Base-by-base conservation (phyloP, 148 eudicot genomes). In the Heliamphora exappendiculata region DNA sequence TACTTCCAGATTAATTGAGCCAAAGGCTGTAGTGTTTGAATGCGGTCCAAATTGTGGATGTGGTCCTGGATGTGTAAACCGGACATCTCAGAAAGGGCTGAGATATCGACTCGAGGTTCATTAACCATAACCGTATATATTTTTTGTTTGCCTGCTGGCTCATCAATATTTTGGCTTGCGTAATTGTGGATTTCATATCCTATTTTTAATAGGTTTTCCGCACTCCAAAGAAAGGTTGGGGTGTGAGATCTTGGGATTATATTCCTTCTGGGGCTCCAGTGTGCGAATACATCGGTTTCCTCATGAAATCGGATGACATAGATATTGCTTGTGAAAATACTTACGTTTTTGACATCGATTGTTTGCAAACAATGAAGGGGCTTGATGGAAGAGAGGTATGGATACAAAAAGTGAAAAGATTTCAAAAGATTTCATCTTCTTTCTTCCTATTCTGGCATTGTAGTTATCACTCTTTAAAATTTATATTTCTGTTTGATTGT, bases 21-120 rank as follows among this genome's bases (percentile, higher is more conserved):
- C 98, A 0, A 91, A 91, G 75, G 92, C 87, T 60, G 89, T 95
- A 24, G 96, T 95, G 0, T 95, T 92, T 76, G 98, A 95, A 70
- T 95, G 98, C 55, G 96, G 97, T 42, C 93, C 94, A 51, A 89
- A 89, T 55, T 95, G 98, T 83, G 84, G 88, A 0, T 95, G 98
- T 72, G 96, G 93, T 41, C 85, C 93, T 31, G 67, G 72, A 5
- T 95, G 98, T 82, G 80, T 95, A 22, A 95, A 92, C 42, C 85
- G 94, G 16, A 85, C 90, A 36, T 91, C 97, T 26, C 98, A 92
- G 51, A 85, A 75, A 58, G 93, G 94, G 44, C 53, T 86, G 31
- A 80, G 80, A 79, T 91, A 87, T 59, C 96, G 94, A 5, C 82
- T 95, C 42, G 98, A 95, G 98, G 98, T 95, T 66, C 17, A 53